Evolutionary conservation across 768 basidiomycete species (phyloP).

Genomic region (Omphalotus guepiniiformis): DNA sequence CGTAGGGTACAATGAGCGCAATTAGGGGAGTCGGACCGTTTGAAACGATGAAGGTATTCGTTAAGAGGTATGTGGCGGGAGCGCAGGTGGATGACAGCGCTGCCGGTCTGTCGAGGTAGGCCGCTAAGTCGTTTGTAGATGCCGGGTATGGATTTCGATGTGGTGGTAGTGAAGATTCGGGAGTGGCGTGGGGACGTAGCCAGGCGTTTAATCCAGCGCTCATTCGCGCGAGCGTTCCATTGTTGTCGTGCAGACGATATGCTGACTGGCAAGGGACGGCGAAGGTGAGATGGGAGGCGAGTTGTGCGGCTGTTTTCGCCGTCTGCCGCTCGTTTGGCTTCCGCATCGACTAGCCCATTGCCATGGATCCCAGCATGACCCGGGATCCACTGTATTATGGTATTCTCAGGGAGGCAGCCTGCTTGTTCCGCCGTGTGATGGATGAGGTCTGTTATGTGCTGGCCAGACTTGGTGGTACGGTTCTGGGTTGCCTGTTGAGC

Average conservation of each 20-base stretch:
- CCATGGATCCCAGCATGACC: too few species aligned
- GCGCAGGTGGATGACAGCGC: slow-evolving; percentile 23
- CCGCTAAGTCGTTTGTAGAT: neutral
- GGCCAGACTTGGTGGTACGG: neutral
- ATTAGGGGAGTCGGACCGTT: too few species aligned
- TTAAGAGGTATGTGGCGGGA: slow-evolving; percentile 25
- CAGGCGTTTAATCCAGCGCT: neutral
- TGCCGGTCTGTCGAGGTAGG: slow-evolving; percentile 12
- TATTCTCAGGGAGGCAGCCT: neutral
- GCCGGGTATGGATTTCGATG: neutral
- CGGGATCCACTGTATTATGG: neutral
- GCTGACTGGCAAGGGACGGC: too few species aligned
- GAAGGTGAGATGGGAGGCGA: neutral
- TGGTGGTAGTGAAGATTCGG: neutral
- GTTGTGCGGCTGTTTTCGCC: neutral
- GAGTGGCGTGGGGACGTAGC: neutral
- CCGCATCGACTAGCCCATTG: neutral
- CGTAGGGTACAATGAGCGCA: too few species aligned
- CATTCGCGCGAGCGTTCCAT: neutral
- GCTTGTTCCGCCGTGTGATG: too few species aligned
- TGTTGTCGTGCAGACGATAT: too few species aligned
- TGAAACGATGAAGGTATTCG: too few species aligned
- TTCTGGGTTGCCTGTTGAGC: neutral
- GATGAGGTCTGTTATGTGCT: neutral
- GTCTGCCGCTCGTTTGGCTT: neutral